phyloP scores from a whole-genome alignment of 371 early-diverging fungal genomes.

The Mucor plumbeus region DNA sequence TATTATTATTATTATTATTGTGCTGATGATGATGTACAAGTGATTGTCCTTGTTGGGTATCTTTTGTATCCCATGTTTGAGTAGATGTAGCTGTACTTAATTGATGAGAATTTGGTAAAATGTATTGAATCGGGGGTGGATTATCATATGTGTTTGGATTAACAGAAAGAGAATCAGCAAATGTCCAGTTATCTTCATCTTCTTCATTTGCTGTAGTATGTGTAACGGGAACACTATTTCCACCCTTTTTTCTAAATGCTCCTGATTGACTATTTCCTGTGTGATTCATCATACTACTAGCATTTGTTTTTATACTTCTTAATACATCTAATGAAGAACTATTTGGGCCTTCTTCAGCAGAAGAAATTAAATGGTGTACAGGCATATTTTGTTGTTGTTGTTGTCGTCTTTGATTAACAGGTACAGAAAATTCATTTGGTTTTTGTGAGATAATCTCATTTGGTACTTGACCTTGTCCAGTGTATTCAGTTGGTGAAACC shows the following conservation, averaged over 20 bases:
- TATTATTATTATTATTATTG: constrained; percentile 21
- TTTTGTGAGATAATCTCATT: constrained; percentile 48
- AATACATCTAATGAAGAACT: constrained; percentile 50
- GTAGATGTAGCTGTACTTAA: constrained; percentile 39
- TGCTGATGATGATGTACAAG: constrained; percentile 28
- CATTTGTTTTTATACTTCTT: constrained; percentile 40
- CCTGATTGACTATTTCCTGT: constrained; percentile 14
- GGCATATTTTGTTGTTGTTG: not conserved
- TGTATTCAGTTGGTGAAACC: constrained; percentile 10
- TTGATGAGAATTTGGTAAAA: constrained; percentile 36
- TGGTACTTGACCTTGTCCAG: constrained; percentile 38
- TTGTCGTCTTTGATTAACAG: constrained; percentile 27
- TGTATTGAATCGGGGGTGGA: constrained; percentile 43
- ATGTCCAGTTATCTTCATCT: constrained; percentile 33
- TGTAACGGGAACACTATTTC: constrained; percentile 22
- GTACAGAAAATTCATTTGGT: constrained; percentile 49
- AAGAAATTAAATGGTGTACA: constrained; percentile 22
- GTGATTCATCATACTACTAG: constrained; percentile 31
- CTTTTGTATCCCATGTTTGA: constrained; percentile 34
- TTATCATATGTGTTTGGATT: constrained; percentile 20
- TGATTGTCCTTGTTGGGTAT: constrained; percentile 12
- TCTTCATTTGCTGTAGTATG: constrained; percentile 29
- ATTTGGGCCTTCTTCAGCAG: constrained; percentile 33
- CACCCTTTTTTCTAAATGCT: not conserved
- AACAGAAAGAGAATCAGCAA: constrained; percentile 38